Base-by-base conservation (phyloP, 164 flowering plant genomes). In the Cinnamomum micranthum region DNA sequence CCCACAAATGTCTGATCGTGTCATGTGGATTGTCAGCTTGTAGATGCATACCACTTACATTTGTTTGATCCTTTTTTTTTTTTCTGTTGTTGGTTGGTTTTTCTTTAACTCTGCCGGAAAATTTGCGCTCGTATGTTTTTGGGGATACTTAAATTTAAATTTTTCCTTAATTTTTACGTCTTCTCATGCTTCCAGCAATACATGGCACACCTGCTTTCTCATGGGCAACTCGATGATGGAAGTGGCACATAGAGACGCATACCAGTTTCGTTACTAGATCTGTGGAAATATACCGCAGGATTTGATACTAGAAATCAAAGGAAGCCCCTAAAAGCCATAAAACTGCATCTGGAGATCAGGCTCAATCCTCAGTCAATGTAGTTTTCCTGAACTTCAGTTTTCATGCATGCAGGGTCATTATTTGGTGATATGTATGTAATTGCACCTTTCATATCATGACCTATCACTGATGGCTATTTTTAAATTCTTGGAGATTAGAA, bases 201-300 rank as follows among this genome's bases (percentile, higher is more conserved):
- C 52, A 74, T 74, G 76, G 71, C 76, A 50, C 70, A 73, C 69
- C 76, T 73, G 7, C 76, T 73, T 50, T 73, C 76, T 25, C 41
- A 73, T 66, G 76, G 76, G n/a, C 76, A 73, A 73, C 70, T 73
- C 19, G 76, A 73, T 65, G 76, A 73, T 50, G 76, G 76, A 15
- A 73, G 76, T 27, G 76, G 76, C 15, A 15, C 55, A 19, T 65
- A 50, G 69, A 28, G 41, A 71, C 2, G 12, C 14, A 22, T 64
- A 19, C 64, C 64, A 23, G 64, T 20, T 60, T 23, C 12, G 3
- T 6, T 60, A 17, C 2, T n/a, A 41, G 24, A 23, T 23, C 24
- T 60, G 11, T 20, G 7, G 64, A 60, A 60, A 60, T 60, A 60
- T 41, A 11, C 9, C 0, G 11, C 47, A 9, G 47, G 10, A 6